A percentile compares a stretch with the other conserved stretches of the same genome.
Conservation (phyloP, 2,329 filamentous ascomycete species). For the Fusarium lateritium region DNA sequence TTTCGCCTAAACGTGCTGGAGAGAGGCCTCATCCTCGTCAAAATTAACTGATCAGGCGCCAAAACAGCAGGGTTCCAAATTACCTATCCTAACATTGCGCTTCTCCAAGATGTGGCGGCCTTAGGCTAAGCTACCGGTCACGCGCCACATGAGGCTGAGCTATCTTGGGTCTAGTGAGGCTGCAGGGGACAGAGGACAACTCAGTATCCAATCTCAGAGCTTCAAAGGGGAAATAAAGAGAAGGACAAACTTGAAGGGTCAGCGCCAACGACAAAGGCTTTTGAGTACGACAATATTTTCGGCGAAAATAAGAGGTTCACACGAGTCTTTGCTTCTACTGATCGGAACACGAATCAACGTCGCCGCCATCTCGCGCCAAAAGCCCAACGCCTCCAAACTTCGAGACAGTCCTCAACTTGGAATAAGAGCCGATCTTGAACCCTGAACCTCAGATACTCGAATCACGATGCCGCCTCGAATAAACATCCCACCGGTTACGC, state of each 20-base stretch:
- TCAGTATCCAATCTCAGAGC: conserved; percentile 25
- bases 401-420: conserved; percentile 16
- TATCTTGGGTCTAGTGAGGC: conserved; percentile 34
- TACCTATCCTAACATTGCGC: not conserved
- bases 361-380: conserved; percentile 17
- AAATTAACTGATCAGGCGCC: conserved; percentile 33
- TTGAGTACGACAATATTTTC: conserved; percentile 8
- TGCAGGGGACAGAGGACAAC: conserved; percentile 43
- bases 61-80: conserved; percentile 15
- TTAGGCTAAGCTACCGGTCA: conserved; percentile 25
- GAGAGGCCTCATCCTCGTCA: conserved; percentile 33
- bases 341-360: conserved; percentile 3
- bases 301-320: not conserved
- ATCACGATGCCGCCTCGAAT: conserved; percentile 83
- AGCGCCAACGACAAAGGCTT: conserved; percentile 25
- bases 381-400: conserved; percentile 6
- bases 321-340: not conserved
- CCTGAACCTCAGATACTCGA: conserved; percentile 18
- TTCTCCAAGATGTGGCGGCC: conserved; percentile 31
- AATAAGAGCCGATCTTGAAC: conserved; percentile 20
- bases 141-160: conserved; percentile 36
- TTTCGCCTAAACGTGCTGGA: not conserved
- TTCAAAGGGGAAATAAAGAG: conserved; percentile 41
- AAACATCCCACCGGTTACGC: conserved; percentile 93
- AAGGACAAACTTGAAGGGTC: conserved; percentile 24